These are phyloP conservation scores for Xenoacremonium recifei DNA, from an alignment of 2,329 filamentous ascomycete genomes.

Conservation along the genomic window DNA sequence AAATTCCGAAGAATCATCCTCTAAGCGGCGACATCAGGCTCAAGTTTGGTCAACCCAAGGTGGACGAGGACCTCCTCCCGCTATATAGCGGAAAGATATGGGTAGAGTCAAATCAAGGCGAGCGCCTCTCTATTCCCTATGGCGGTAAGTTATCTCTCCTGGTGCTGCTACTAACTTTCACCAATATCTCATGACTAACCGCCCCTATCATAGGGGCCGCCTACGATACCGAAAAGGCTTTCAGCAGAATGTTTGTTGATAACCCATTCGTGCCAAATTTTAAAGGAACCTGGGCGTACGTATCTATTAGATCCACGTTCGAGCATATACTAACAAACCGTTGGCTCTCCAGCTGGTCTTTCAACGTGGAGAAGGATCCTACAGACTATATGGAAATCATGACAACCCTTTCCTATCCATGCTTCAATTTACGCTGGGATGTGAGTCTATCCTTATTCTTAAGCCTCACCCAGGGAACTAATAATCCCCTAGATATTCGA, in stretches of 20 bases:
- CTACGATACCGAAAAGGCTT: conserved; percentile 38
- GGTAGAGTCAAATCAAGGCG: conserved; percentile 38
- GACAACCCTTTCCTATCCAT: conserved; percentile 30
- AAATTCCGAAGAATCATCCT: too few species aligned
- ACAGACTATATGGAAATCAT: conserved; percentile 31
- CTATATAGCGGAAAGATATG: conserved; percentile 45
- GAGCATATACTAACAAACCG: conserved; percentile 3
- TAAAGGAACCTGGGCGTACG: conserved; percentile 25
- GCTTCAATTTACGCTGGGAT: conserved; percentile 35
- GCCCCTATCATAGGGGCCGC: conserved; percentile 26
- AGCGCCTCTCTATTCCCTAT: conserved; percentile 42
- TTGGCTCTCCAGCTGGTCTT: conserved; percentile 29
- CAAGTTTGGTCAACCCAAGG: conserved; percentile 27
- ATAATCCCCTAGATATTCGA: conserved; percentile 35
- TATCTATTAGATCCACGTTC: neutral
- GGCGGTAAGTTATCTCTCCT: conserved; percentile 34
- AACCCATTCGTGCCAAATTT: conserved; percentile 24
- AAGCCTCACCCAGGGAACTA: too few species aligned
- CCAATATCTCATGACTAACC: neutral
- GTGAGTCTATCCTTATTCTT: conserved; percentile 18
- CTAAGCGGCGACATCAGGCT: conserved; percentile 18
- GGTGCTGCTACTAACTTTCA: neutral
- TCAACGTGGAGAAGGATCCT: conserved; percentile 24
- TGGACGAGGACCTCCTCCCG: conserved; percentile 36
- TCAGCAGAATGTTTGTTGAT: conserved; percentile 35